A percentile compares a stretch with the other conserved stretches of the same genome.
These are phyloP conservation scores for Mortierella sp. DNA, from an alignment of 371 early-diverging fungal species.

Conservation along the genomic window DNA sequence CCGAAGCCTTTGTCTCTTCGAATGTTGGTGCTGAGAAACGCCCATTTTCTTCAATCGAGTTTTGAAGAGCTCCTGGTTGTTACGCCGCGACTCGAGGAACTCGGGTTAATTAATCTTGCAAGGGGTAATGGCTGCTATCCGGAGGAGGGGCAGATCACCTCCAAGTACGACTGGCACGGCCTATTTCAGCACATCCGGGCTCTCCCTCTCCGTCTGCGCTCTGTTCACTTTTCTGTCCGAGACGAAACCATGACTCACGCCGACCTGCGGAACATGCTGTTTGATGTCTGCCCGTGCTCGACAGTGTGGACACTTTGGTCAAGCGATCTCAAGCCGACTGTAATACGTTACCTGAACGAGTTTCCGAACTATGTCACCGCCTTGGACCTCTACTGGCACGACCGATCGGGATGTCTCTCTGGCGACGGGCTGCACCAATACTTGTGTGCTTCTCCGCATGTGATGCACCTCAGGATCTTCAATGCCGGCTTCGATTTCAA, in stretches of 20 bases:
- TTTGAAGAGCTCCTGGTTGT: background rate
- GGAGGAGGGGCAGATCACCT: background rate
- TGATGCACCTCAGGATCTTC: constrained; percentile 3
- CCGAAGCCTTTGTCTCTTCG: background rate
- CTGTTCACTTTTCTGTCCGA: constrained; percentile 9
- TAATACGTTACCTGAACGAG: background rate
- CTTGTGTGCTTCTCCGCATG: background rate
- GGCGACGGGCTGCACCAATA: background rate
- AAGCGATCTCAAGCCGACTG: background rate
- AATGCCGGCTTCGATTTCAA: constrained; percentile 10
- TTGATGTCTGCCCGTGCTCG: background rate
- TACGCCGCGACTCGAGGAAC: background rate
- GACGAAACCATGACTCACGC: background rate
- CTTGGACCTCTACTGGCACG: constrained; percentile 8
- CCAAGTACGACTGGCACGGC: background rate
- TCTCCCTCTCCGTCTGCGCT: constrained; percentile 7
- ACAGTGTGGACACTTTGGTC: constrained; percentile 6
- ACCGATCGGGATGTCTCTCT: constrained; percentile 5
- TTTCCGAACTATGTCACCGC: background rate
- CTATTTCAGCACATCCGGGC: constrained; percentile 11
- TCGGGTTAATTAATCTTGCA: constrained; percentile 2
- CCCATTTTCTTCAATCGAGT: background rate
- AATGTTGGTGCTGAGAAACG: background rate
- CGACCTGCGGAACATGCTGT: constrained; percentile 10
- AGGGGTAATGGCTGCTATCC: constrained; percentile 8